These are phyloP conservation scores for Cucurbita moschata DNA, from an alignment of 306 rosid genomes.

Conservation along the genomic window DNA sequence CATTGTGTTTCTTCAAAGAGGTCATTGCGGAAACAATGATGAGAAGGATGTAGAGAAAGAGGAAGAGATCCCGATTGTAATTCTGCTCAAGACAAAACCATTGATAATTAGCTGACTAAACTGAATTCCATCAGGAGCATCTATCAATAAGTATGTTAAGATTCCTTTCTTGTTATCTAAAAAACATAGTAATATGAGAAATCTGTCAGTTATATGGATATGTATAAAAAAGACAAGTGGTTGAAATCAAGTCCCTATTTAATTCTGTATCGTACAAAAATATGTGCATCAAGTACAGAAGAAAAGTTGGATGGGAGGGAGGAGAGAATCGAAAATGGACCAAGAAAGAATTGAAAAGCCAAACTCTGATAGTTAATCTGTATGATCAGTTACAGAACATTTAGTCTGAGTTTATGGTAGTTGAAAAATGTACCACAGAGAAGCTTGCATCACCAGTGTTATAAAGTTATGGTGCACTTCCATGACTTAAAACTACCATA, in stretches of 20 bases:
- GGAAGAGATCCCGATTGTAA: slow-evolving; percentile 86
- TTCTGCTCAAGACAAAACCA: slow-evolving; percentile 31
- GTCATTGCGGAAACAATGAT: slow-evolving; percentile 85
- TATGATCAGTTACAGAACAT: neutral
- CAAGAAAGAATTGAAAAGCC: neutral
- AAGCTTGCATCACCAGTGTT: neutral
- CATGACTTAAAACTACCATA: neutral
- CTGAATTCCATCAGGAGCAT: neutral
- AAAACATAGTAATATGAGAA: neutral
- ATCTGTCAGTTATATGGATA: neutral
- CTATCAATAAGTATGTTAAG: neutral
- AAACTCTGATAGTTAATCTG: neutral
- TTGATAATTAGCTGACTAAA: slow-evolving; percentile 4
- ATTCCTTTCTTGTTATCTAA: neutral
- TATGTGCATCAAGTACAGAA: neutral
- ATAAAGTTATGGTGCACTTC: neutral
- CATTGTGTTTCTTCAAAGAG: slow-evolving; percentile 83
- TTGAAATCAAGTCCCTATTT: neutral
- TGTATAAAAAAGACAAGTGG: neutral
- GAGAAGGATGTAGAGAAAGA: slow-evolving; percentile 80
- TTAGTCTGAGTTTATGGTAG: neutral
- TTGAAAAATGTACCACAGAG: neutral
- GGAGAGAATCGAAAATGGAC: neutral
- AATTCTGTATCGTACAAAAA: neutral
- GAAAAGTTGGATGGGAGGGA: neutral